These are phyloP conservation scores for Helminthosporium solani DNA, from an alignment of 2,329 filamentous ascomycete species.

Conservation along the genomic window DNA sequence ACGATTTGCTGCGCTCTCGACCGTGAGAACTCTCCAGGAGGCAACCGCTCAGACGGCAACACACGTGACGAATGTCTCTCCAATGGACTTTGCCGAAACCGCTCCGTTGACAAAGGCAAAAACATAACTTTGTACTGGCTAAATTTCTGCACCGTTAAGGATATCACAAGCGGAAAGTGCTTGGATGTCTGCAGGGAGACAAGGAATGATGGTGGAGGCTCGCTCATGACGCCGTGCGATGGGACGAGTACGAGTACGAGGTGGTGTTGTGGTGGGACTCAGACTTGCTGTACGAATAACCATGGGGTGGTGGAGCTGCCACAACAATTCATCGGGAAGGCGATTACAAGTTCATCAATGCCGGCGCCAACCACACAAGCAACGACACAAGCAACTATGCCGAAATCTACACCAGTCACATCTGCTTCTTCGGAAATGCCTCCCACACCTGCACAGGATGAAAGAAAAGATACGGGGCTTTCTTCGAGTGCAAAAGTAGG, in stretches of 20 bases:
- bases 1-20: slow-evolving; percentile 12
- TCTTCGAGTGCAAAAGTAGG: not conserved
- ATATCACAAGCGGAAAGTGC: slow-evolving; percentile 7
- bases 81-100: slow-evolving; percentile 16
- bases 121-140: slow-evolving; percentile 7
- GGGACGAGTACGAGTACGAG: slow-evolving; percentile 6
- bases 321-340: not conserved
- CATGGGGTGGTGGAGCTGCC: slow-evolving; percentile 4
- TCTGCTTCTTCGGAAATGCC: not conserved
- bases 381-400: too few species aligned
- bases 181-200: slow-evolving; percentile 11
- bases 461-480: not conserved
- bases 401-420: not conserved
- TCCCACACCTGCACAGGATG: not conserved
- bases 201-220: slow-evolving; percentile 1
- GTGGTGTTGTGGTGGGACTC: slow-evolving; percentile 13
- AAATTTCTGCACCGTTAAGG: slow-evolving; percentile 10
- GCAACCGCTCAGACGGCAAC: slow-evolving; percentile 5
- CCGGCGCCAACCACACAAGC: not conserved
- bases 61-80: slow-evolving; percentile 15
- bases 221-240: slow-evolving; percentile 16
- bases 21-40: slow-evolving; percentile 10
- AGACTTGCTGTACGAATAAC: slow-evolving; percentile 4
- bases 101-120: not conserved
- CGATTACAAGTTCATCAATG: not conserved